phyloP scores from a whole-genome alignment of 345 rosid genomes.

The Microthlaspi erraticum region DNA sequence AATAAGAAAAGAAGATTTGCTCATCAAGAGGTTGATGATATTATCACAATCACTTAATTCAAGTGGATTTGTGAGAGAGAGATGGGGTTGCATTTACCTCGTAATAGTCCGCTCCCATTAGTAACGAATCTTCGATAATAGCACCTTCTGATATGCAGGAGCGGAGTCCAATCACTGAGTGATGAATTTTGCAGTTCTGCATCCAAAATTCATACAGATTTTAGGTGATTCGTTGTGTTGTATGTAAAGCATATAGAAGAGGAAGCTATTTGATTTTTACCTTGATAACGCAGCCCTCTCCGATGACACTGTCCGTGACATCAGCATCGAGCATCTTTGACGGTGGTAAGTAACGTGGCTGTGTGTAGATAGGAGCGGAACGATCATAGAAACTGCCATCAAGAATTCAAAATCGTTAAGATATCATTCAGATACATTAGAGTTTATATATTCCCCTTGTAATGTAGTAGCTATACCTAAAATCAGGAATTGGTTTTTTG shows the following conservation, averaged over 20 bases:
- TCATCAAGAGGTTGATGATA: not conserved
- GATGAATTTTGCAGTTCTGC: slow-evolving; percentile 94
- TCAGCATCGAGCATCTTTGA: slow-evolving; percentile 99
- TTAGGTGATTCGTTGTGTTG: not conserved
- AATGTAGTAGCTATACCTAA: slow-evolving; percentile 57
- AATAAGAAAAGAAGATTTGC: not conserved
- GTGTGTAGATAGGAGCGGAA: slow-evolving; percentile 94
- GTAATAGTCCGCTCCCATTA: slow-evolving; percentile 98
- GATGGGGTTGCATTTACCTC: slow-evolving; percentile 56
- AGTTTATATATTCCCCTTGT: not conserved
- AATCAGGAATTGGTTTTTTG: slow-evolving; percentile 92
- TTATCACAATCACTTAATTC: not conserved
- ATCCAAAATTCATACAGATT: not conserved
- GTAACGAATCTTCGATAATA: slow-evolving; percentile 76
- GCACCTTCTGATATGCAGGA: slow-evolving; percentile 98
- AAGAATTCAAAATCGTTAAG: slow-evolving; percentile 6
- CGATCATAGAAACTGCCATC: slow-evolving; percentile 88
- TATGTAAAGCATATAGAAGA: slow-evolving; percentile 16
- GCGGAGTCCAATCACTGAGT: slow-evolving; percentile 91
- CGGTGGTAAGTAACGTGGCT: slow-evolving; percentile 95
- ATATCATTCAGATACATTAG: not conserved
- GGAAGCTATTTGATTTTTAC: slow-evolving; percentile 42
- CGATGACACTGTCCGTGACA: slow-evolving; percentile 93
- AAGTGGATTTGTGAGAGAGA: not conserved
- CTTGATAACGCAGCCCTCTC: slow-evolving; percentile 98